Percentiles rank a stretch among this genome's conserved stretches.
Evolutionary conservation across 768 basidiomycete species (phyloP).

Genomic region (Trichaptum fuscoviolaceum): DNA sequence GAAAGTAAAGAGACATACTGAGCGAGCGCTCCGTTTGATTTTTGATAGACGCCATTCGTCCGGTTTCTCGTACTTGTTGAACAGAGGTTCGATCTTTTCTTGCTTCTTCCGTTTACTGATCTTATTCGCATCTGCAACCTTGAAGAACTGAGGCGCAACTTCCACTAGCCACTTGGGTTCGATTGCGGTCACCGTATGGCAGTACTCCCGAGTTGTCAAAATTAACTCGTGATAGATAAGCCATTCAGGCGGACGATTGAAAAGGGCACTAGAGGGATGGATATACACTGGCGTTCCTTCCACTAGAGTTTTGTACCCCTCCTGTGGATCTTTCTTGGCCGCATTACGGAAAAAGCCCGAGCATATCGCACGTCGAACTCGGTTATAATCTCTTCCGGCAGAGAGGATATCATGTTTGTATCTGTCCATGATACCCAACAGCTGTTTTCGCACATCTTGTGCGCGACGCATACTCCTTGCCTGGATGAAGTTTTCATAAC

Average conservation of each 20-base stretch:
- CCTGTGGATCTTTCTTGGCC: conserved; percentile 97
- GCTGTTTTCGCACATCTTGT: conserved; percentile 95
- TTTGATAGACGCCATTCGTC: conserved; percentile 95
- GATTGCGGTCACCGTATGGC: conserved; percentile 88
- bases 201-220: conserved; percentile 93
- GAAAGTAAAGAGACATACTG: conserved; percentile 36
- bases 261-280: conserved; percentile 93
- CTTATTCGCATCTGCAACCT: conserved; percentile 95
- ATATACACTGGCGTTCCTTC: conserved; percentile 99
- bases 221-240: conserved; percentile 93
- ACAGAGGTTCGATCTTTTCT: conserved; percentile 96
- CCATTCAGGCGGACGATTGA: conserved; percentile 97
- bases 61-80: conserved; percentile 91
- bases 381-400: conserved; percentile 88
- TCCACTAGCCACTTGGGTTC: conserved; percentile 99
- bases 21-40: conserved; percentile 85
- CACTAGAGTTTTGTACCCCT: conserved; percentile 96
- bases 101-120: conserved; percentile 95
- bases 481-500: conserved; percentile 98
- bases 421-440: conserved; percentile 98
- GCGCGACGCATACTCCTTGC: conserved; percentile 95
- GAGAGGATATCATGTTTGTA: conserved; percentile 97
- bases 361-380: conserved; percentile 91
- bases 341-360: conserved; percentile 98
- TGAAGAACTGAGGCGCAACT: conserved; percentile 98